Evolutionary conservation across 2,329 filamentous ascomycete genomes (phyloP).

Genomic region (Fusarium acutatum): DNA sequence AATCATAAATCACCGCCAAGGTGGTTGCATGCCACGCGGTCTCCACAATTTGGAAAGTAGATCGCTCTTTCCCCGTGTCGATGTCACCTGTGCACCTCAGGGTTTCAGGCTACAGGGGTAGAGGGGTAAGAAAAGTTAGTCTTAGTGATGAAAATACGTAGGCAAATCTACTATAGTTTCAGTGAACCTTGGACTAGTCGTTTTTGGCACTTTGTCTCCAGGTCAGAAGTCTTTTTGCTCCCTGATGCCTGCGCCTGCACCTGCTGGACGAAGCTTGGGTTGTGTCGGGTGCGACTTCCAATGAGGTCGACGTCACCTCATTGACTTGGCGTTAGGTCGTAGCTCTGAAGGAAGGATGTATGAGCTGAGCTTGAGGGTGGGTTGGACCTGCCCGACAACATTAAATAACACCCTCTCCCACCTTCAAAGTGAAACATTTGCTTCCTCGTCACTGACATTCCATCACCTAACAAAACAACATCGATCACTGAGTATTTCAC

Average conservation of each 20-base stretch:
- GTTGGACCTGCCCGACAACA: constrained; percentile 1
- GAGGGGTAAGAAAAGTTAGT: neutral
- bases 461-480: neutral
- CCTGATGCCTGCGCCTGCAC: neutral
- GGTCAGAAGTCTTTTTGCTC: neutral
- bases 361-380: constrained; percentile 4
- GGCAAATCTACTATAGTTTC: no score
- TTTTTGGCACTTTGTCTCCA: neutral
- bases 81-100: constrained; percentile 12
- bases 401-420: constrained; percentile 31
- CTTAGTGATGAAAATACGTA: fast-evolving
- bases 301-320: constrained; percentile 25
- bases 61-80: constrained; percentile 32
- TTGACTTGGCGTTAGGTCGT: constrained; percentile 17
- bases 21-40: constrained; percentile 8
- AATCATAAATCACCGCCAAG: neutral
- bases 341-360: neutral
- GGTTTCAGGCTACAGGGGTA: neutral
- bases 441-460: neutral
- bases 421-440: constrained; percentile 1
- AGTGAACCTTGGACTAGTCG: no score
- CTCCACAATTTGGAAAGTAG: constrained; percentile 17
- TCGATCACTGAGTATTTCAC: neutral
- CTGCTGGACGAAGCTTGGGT: constrained; percentile 8
- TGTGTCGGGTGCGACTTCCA: constrained; percentile 8